Evolutionary conservation across 1,284 basidiomycete species (phyloP).

Genomic region (Kalmanozyma brasiliensis): DNA sequence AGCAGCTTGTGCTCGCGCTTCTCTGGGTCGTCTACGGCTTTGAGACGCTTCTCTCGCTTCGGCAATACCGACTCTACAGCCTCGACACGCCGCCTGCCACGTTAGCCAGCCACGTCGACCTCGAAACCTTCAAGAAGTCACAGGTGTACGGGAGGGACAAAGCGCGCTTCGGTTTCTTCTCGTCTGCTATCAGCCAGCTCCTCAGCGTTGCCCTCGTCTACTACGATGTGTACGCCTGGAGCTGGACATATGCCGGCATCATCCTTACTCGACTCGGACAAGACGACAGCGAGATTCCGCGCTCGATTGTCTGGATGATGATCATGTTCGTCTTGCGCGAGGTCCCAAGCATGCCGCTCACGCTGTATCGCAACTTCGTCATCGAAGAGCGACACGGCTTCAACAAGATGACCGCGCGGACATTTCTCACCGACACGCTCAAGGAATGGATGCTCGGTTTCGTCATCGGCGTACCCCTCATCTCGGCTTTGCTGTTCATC

Average conservation of each 20-base stretch:
- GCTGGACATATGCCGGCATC: slow-evolving; percentile 76
- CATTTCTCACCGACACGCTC: slow-evolving; percentile 78
- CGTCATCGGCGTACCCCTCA: slow-evolving; percentile 84
- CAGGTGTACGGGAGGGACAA: slow-evolving; percentile 92
- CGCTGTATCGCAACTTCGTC: slow-evolving; percentile 87
- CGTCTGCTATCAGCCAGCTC: slow-evolving; percentile 78
- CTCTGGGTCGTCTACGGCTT: slow-evolving; percentile 83
- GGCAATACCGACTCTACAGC: slow-evolving; percentile 85
- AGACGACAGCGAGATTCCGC: slow-evolving; percentile 74
- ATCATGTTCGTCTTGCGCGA: slow-evolving; percentile 57
- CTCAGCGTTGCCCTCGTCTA: slow-evolving; percentile 80
- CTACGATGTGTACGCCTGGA: slow-evolving; percentile 81
- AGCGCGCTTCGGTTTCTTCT: slow-evolving; percentile 82
- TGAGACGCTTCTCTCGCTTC: slow-evolving; percentile 84
- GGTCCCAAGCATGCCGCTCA: slow-evolving; percentile 76
- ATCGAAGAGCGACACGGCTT: slow-evolving; percentile 95
- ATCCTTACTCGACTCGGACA: slow-evolving; percentile 61
- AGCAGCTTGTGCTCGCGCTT: slow-evolving; percentile 77
- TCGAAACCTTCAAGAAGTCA: slow-evolving; percentile 84
- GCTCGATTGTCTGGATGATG: slow-evolving; percentile 79
- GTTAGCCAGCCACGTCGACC: slow-evolving; percentile 78
- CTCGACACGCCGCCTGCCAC: slow-evolving; percentile 80
- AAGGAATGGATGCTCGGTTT: slow-evolving; percentile 82
- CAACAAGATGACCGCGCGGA: slow-evolving; percentile 85
- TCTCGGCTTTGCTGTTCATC: slow-evolving; percentile 85